Evolutionary conservation across 345 rosid genomes (phyloP), one percentile per base, ranked within the genome.

Genomic region (Eucalyptus polyanthemos): DNA sequence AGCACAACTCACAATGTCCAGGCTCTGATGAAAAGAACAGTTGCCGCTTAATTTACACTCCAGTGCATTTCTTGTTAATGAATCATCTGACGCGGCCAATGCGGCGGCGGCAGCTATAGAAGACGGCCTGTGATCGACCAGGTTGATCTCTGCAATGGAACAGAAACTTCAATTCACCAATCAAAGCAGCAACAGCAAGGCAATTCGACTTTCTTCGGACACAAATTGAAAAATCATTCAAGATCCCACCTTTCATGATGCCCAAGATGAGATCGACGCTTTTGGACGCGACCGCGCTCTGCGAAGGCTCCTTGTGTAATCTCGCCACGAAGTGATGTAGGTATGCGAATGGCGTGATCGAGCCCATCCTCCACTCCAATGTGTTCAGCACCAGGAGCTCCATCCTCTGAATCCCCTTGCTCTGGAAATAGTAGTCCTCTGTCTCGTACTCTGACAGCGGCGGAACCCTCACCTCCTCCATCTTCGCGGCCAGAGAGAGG

Each of bases 401-500:
- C 98, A 96, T 96, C 91, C 95, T 94, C 90, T 92, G 94, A 34
- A 94, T 93, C 29, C 90, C 90, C 87, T 88, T 89, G 87, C 92
- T 90, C 86, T 89, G 92, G 60, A 95, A 93, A 81, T 91, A 88
- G 88, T 80, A 91, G 58, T 88, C 94, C 69, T 88, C 87, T 25
- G 91, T 86, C 92, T 91, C 94, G 80, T 94, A 92, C 86, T 93
- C 93, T 86, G 93, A 88, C 17, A 95, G 83, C 53, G 91, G 88
- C 31, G 95, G 95, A 50, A 90, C 95, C 15, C 89, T 86, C 80
- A 89, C 22, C 91, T 94, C 97, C 90, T 95, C 97, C 93, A 95
- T 92, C 58, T 96, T 96, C 65, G 96, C 98, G 27, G 97, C 97
- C 69, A 96, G 81, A 11, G 97, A 94, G 40, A 96, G 92, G 87